Percentiles rank a stretch among this genome's conserved stretches.
These are phyloP conservation scores for Saccharomyces paradoxus DNA, from an alignment of 805 yeast species.

Conservation along the genomic window DNA sequence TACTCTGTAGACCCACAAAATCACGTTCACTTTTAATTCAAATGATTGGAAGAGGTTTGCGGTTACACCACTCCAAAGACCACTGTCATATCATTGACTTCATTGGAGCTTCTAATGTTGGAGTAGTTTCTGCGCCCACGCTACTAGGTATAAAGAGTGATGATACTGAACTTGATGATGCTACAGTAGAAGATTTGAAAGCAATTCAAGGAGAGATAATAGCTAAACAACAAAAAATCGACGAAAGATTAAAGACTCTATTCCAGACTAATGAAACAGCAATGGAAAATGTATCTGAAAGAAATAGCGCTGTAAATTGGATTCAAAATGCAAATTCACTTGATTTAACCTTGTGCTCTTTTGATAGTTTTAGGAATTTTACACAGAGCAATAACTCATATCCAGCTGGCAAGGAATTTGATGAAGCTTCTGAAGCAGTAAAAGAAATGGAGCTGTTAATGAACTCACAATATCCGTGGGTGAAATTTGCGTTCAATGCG, in stretches of 20 bases:
- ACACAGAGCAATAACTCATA: slow-evolving; percentile 4
- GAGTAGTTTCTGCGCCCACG: slow-evolving; percentile 49
- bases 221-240: slow-evolving; percentile 4
- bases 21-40: slow-evolving; percentile 67
- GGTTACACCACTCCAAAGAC: slow-evolving; percentile 53
- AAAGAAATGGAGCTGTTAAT: slow-evolving; percentile 14
- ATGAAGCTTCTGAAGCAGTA: slow-evolving; percentile 1
- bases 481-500: slow-evolving; percentile 22
- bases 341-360: slow-evolving; percentile 32
- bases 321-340: slow-evolving; percentile 15
- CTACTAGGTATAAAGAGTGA: slow-evolving; percentile 32
- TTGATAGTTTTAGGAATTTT: slow-evolving; percentile 34
- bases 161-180: slow-evolving; percentile 23
- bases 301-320: slow-evolving; percentile 9
- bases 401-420: slow-evolving; percentile 5
- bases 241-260: slow-evolving; percentile 4
- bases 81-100: slow-evolving; percentile 72
- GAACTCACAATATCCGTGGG: slow-evolving; percentile 32
- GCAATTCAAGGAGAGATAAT: slow-evolving; percentile 17
- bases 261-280: slow-evolving; percentile 4
- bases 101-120: slow-evolving; percentile 51
- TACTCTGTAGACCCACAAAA: slow-evolving; percentile 72
- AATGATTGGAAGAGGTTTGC: slow-evolving; percentile 86
- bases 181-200: slow-evolving; percentile 29
- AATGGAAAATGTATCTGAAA: slow-evolving; percentile 7